phyloP scores from a whole-genome alignment of 139 green algal species.

The Chlamydomonas eustigma region DNA sequence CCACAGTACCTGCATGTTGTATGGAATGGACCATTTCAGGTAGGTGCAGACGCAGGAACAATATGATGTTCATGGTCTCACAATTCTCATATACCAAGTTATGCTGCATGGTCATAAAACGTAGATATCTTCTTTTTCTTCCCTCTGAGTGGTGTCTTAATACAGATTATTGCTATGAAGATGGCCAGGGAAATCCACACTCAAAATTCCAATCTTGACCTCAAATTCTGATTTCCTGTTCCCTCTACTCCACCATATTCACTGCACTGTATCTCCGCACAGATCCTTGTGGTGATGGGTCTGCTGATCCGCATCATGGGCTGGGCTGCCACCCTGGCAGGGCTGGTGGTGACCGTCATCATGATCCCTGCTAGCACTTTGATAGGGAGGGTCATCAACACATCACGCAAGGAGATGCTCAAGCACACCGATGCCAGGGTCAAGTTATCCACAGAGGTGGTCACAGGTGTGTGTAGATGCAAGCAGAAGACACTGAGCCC shows the following conservation, averaged over 20 bases:
- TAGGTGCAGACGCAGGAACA: neutral
- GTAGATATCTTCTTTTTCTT: too few species aligned
- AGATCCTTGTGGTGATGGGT: slow-evolving; percentile 74
- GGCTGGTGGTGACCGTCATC: slow-evolving; percentile 61
- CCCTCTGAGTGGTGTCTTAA: too few species aligned
- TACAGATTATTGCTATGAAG: too few species aligned
- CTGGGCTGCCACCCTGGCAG: slow-evolving; percentile 60
- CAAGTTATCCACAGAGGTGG: slow-evolving; percentile 75
- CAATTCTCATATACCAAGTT: neutral
- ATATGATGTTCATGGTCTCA: neutral
- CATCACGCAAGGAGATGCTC: slow-evolving; percentile 48
- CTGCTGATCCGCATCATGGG: slow-evolving; percentile 73
- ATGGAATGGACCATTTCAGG: slow-evolving; percentile 57
- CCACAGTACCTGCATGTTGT: slow-evolving; percentile 83
- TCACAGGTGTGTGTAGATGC: slow-evolving; percentile 46
- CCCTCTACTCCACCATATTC: neutral
- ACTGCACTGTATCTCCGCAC: slow-evolving; percentile 4
- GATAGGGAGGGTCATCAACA: slow-evolving; percentile 53
- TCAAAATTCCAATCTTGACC: too few species aligned
- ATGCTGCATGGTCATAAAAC: too few species aligned
- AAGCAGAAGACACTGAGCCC: too few species aligned
- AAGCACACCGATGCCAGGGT: slow-evolving; percentile 73
- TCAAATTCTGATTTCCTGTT: neutral
- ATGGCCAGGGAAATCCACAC: too few species aligned
- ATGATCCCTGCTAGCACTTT: slow-evolving; percentile 72